Percentiles rank a stretch among this genome's conserved stretches.
phyloP scores from a whole-genome alignment of 306 rosid genomes.

The Arachis hypogaea region DNA sequence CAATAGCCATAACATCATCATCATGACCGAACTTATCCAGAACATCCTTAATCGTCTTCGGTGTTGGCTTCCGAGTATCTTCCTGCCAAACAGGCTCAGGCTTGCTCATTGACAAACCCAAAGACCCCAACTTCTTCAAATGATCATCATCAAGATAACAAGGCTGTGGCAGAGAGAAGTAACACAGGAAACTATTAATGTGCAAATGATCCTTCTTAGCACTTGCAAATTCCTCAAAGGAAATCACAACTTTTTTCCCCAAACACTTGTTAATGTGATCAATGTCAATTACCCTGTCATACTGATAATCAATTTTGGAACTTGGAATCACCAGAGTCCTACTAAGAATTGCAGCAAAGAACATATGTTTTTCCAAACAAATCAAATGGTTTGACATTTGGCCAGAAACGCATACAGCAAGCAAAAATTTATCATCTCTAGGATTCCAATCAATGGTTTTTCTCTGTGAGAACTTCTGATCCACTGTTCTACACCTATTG shows the following conservation, averaged over 20 bases:
- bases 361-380: conserved; percentile 95
- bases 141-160: conserved; percentile 77
- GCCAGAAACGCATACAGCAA: conserved; percentile 87
- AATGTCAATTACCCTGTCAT: conserved; percentile 74
- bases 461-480: conserved; percentile 61
- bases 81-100: conserved; percentile 77
- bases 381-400: conserved; percentile 97
- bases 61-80: conserved; percentile 64
- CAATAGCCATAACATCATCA: conserved; percentile 88
- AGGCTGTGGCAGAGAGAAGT: conserved; percentile 72
- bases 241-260: conserved; percentile 76
- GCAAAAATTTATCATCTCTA: conserved; percentile 59
- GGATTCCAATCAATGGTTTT: conserved; percentile 89
- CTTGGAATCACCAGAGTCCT: conserved; percentile 88
- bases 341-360: conserved; percentile 82
- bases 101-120: conserved; percentile 71
- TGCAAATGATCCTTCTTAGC: conserved; percentile 73
- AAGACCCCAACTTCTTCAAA: conserved; percentile 62
- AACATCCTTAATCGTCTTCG: conserved; percentile 74
- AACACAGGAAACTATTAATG: conserved; percentile 73
- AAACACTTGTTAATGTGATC: conserved; percentile 78
- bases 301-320: conserved; percentile 71
- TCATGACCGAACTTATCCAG: conserved; percentile 58
- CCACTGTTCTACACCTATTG: conserved; percentile 66
- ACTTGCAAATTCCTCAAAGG: conserved; percentile 73